A percentile compares a stretch with the other conserved stretches of the same genome.
phyloP scores from a whole-genome alignment of 345 rosid genomes.

The Iberis pinnata region DNA sequence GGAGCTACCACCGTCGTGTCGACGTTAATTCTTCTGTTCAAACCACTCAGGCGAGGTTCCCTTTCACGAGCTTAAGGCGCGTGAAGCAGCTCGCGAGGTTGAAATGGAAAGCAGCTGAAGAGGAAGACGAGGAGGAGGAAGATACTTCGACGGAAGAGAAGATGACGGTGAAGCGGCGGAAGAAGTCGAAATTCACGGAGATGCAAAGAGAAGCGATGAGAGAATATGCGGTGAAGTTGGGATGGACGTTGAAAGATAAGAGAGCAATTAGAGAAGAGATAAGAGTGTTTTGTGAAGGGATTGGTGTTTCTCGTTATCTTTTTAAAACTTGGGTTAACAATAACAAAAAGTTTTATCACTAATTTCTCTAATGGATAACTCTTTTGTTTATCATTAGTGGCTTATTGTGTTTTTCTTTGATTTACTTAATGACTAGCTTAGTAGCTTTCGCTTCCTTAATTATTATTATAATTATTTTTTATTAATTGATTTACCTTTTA shows the following conservation, averaged over 20 bases:
- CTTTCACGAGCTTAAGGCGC: conserved; percentile 30
- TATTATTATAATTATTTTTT: no score
- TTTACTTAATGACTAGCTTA: no score
- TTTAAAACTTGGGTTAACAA: conserved; percentile 42
- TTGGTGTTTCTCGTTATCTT: conserved; percentile 32
- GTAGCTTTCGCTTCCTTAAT: no score
- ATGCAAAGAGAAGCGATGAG: conserved; percentile 34
- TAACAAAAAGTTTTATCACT: conserved; percentile 31
- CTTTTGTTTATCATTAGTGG: neutral
- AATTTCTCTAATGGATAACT: neutral
- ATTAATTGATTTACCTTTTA: no score
- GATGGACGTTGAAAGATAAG: conserved; percentile 38
- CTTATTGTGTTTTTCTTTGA: neutral
- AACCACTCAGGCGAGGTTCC: conserved; percentile 14
- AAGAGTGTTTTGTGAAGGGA: conserved; percentile 33
- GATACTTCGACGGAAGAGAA: conserved; percentile 26
- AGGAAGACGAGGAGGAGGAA: conserved; percentile 1
- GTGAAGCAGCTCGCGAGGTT: conserved; percentile 32
- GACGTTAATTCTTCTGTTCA: conserved; percentile 17
- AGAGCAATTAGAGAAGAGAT: conserved; percentile 28
- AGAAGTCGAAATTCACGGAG: conserved; percentile 35
- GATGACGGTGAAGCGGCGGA: conserved; percentile 16
- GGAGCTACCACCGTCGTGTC: conserved; percentile 73
- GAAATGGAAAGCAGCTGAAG: conserved; percentile 16
- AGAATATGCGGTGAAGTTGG: conserved; percentile 31